Percentiles rank a stretch among this genome's conserved stretches.
These are phyloP conservation scores for Populus alba DNA, from an alignment of 345 rosid genomes.

Conservation along the genomic window DNA sequence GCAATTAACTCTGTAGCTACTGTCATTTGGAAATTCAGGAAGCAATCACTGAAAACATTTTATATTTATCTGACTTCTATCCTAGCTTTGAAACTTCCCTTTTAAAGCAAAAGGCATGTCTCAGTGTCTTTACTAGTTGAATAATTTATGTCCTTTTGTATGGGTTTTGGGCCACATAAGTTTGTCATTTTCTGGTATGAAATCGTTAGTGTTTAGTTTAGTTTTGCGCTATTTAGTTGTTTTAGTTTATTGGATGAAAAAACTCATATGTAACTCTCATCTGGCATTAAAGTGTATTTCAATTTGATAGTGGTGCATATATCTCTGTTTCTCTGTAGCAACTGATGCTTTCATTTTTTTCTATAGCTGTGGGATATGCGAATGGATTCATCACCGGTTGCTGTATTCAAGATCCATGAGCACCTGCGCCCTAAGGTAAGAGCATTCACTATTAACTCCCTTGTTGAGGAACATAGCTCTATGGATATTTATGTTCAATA, in stretches of 20 bases:
- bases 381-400: conserved; percentile 55
- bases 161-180: not conserved
- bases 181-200: not conserved
- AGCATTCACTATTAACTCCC: not conserved
- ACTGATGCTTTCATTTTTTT: conserved; percentile 19
- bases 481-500: not conserved
- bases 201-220: not conserved
- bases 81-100: not conserved
- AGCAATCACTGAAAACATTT: not conserved
- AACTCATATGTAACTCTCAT: not conserved
- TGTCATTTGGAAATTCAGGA: not conserved
- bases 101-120: not conserved
- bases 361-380: conserved; percentile 59
- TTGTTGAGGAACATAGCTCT: not conserved
- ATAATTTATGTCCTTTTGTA: not conserved
- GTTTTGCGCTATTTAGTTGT: not conserved
- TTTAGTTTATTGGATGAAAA: not conserved
- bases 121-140: not conserved
- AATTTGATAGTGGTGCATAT: conserved; percentile 4
- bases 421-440: conserved; percentile 55
- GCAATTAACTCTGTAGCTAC: not conserved
- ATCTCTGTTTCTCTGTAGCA: not conserved
- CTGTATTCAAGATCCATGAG: conserved; percentile 54
- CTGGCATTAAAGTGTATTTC: not conserved
- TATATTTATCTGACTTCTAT: not conserved